A percentile compares a stretch with the other conserved stretches of the same genome.
These are phyloP conservation scores for Fusarium haematococcum DNA, from an alignment of 2,329 filamentous ascomycete genomes.

Conservation along the genomic window DNA sequence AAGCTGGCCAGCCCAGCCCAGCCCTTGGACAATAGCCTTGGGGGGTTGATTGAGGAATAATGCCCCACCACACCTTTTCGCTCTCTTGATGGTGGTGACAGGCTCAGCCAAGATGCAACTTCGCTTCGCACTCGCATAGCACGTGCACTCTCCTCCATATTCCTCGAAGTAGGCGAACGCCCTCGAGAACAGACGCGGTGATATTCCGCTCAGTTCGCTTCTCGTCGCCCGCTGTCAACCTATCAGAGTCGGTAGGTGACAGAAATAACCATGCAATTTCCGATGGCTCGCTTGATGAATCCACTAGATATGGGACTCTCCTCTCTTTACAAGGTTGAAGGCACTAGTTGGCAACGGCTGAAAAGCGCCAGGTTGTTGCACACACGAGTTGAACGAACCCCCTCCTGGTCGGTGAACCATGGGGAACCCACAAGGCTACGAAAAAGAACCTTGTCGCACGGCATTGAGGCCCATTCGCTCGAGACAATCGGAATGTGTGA, in stretches of 20 bases:
- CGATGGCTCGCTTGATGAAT: slow-evolving; percentile 6
- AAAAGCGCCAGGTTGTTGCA: not conserved
- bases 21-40: not conserved
- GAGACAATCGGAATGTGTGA: not conserved
- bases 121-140: slow-evolving; percentile 25
- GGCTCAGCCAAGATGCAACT: slow-evolving; percentile 4
- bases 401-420: not conserved
- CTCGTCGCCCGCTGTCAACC: not conserved
- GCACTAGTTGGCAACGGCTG: not conserved
- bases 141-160: not conserved
- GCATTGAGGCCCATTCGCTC: slow-evolving; percentile 2
- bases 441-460: not conserved
- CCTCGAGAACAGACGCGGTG: slow-evolving; percentile 14
- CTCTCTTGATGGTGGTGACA: not conserved
- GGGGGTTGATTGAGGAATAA: not conserved
- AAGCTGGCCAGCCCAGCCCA: not conserved
- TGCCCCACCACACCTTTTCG: not conserved
- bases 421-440: not conserved
- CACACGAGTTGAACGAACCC: not conserved
- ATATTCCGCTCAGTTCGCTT: slow-evolving; percentile 34
- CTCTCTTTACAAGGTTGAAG: not conserved
- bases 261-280: slow-evolving; percentile 9
- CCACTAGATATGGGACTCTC: not conserved
- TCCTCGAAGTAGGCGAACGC: not conserved
- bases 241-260: slow-evolving; percentile 20